Conservation (phyloP, 441 rosid species). For the Geranium incanum region DNA sequence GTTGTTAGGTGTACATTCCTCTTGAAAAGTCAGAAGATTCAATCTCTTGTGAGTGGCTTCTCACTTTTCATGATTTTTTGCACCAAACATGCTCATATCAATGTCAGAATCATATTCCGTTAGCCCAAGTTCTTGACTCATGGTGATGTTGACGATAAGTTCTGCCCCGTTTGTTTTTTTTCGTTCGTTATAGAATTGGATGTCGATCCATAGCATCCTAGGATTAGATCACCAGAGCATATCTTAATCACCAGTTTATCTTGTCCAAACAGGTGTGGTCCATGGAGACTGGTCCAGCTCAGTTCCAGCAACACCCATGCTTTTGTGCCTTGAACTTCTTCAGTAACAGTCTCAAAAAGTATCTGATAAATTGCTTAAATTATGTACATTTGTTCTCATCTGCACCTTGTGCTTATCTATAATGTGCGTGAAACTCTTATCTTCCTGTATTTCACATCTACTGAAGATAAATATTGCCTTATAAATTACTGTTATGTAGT, state of each 20-base stretch:
- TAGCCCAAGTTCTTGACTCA: not conserved
- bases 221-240: not conserved
- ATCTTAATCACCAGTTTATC: not conserved
- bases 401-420: not conserved
- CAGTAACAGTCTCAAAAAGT: not conserved
- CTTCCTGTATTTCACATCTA: not conserved
- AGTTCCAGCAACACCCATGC: not conserved
- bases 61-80: not conserved
- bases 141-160: conserved; percentile 4
- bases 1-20: not conserved
- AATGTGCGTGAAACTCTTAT: not conserved
- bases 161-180: not conserved
- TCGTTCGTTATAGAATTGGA: too few species aligned
- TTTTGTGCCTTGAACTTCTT: not conserved
- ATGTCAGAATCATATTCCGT: not conserved
- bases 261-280: not conserved
- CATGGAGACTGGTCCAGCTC: conserved; percentile 3
- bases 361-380: not conserved
- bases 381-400: not conserved
- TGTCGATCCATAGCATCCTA: not conserved
- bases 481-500: not conserved
- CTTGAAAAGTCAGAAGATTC: not conserved
- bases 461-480: not conserved
- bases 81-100: not conserved
- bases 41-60: not conserved